Evolutionary conservation across 2,329 filamentous ascomycete genomes (phyloP), one percentile per base, ranked within the genome.

Genomic region (Ascochyta viciae-villosae): DNA sequence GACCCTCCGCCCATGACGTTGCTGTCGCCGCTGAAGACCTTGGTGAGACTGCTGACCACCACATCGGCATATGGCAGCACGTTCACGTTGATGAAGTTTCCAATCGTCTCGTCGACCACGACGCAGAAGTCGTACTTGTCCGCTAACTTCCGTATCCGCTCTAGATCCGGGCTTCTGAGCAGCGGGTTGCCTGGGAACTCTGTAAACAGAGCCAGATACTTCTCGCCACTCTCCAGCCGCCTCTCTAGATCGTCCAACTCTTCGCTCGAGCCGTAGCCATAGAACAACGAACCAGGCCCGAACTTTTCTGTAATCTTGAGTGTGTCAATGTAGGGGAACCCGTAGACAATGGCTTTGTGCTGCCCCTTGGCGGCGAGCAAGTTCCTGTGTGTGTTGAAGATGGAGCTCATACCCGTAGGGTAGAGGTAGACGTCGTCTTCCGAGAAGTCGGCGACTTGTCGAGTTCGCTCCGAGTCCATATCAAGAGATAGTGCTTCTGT

Each of bases 301-400:
- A 96, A 98, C 74, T 98, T 99, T 73, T 98, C 83, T 5, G 98
- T 80, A 45, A 97, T 91, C 74, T 99, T 99, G 50, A 98, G 83
- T 0, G 95, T 97, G 76, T 99, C 95, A 48, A 97, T 91, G 67
- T 99, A 99, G 0, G 95, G 92, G 66, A 99, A 99, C n/a, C 95
- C 95, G 70, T 92, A 97, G 69, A 89, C 93, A 71, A 99, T 87
- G 74, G 92, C 96, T 76, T 91, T 90, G 57, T 85, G 72, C n/a
- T 64, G 55, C 3, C 87, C 87, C 34, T 88, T 85, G 0, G 86
- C 82, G 47, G 81, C 79, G 60, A 94, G 79, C 46, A 97, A 80
- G 39, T 85, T 86, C 44, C 89, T 87, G 73, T 99, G 95, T 0
- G 90, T 84, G 65, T 91, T 92, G 79, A 92, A 99, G 40, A 99